A percentile compares a stretch with the other conserved stretches of the same genome.
phyloP scores from a whole-genome alignment of 768 basidiomycete species.

The Leccinum uliginosum region DNA sequence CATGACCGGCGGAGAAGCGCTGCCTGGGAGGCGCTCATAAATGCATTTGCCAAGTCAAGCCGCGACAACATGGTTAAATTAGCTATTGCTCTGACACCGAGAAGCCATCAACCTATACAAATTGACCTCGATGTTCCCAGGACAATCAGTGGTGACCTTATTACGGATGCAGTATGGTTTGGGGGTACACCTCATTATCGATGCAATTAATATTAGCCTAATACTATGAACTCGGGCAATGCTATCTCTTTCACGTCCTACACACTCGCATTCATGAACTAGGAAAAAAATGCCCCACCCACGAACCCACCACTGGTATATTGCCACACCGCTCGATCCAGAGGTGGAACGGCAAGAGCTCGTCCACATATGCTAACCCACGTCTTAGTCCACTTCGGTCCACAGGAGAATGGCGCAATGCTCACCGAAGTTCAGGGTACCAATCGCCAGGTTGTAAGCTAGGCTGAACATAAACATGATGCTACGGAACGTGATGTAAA shows the following conservation, averaged over 20 bases:
- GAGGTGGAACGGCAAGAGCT: neutral
- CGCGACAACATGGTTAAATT: constrained; percentile 42
- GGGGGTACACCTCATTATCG: constrained; percentile 47
- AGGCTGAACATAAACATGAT: neutral
- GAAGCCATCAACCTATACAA: constrained; percentile 83
- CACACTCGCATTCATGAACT: constrained; percentile 45
- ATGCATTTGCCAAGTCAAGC: constrained; percentile 44
- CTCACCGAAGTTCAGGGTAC: neutral
- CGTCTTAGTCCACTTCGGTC: neutral
- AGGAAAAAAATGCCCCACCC: neutral
- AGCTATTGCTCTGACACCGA: constrained; percentile 65
- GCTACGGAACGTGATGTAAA: neutral
- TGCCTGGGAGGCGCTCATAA: constrained; percentile 84
- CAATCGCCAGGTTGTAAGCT: neutral
- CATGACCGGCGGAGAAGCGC: constrained; percentile 93
- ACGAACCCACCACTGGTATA: neutral
- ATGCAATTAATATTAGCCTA: constrained; percentile 5
- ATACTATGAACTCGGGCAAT: constrained; percentile 56
- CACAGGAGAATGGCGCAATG: neutral
- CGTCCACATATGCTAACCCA: neutral
- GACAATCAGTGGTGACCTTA: constrained; percentile 89
- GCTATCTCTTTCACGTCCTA: constrained; percentile 90
- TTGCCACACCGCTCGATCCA: neutral
- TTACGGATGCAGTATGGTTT: constrained; percentile 95
- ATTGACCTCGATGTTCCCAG: constrained; percentile 97